Evolutionary conservation across 306 rosid genomes (phyloP), one percentile per base, ranked within the genome.

Genomic region (Pueraria montana): DNA sequence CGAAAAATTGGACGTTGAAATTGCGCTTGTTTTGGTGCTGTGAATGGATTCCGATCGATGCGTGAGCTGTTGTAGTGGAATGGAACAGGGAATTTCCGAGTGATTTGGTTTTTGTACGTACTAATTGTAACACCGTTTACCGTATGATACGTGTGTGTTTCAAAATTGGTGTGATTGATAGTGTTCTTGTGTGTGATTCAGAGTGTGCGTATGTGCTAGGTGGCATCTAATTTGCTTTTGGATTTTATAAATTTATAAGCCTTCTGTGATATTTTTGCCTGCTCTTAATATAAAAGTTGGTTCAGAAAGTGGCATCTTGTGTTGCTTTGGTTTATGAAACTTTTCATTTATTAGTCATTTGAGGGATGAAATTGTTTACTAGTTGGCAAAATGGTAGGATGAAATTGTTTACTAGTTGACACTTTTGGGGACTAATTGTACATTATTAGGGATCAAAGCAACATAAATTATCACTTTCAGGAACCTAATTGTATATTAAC

Each of bases 181-280:
- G 77, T 74, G 84, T 50, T 71, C 14, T 84, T 73, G 38, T 73
- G 56, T 23, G 17, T 24, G n/a, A 52, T 32, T 65, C 58, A 5
- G 36, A 27, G 30, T 26, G n/a, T 46, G 52, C 24, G 36, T 71
- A 46, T 46, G 26, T 56, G 58, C 67, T 80, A 6, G 38, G 64
- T 18, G 79, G 17, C 63, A 18, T 61, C 72, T 38, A 62, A 62
- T 49, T 68, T 76, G 6, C 56, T n/a, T 36, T 66, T 73, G 20
- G 45, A 16, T 66, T 72, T 10, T 48, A 23, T 40, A 69, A 52
- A 14, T 52, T 52, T 46, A 49, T 50, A 61, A 63, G 27, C 27
- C 61, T 52, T 84, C 1, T 50, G 21, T 8, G 23, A 38, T 50
- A 23, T 65, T 53, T 42, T 45, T 66, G 64, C 10, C 30, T 14